Base-by-base conservation (phyloP, 2,329 filamentous ascomycete species). In the Aspergillus sergii region DNA sequence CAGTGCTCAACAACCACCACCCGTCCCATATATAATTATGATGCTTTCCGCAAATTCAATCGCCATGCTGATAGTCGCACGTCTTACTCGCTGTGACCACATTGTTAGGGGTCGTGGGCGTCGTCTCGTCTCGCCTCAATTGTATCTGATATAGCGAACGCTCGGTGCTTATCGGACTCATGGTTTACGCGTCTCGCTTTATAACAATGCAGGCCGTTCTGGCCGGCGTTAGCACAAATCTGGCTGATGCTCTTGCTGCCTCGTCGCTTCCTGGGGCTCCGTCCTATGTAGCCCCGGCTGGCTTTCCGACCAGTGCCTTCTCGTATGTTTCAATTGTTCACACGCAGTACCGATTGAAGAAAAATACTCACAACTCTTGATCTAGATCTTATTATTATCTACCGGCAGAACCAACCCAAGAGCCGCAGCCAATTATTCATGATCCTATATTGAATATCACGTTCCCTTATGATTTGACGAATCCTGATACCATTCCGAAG, bases 401-500 rank as follows among this genome's bases (percentile, higher is more conserved):
- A 60, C 76, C 78, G 23, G 79, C 82, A 4, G 69, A 73, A 28
- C 74, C 80, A 57, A 83, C 81, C n/a, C 74, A 78, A 64, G 77
- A 85, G 70, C 83, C 84, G n/a, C 84, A 86, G 66, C 84, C 84
- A 32, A 80, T 80, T 16, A 71, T 88, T 4, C 78, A 80, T 64
- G 85, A 88, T 72, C 83, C 84, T 0, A 75, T 87, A 32, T 71
- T 86, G 54, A 84, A 87, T 65, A 78, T 81, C 64, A 86, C 83
- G 2, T 88, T 80, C 61, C 84, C 84, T 1, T 74, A 80, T 36
- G 84, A 86, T 64, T 71, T 88, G 57, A 88, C 86, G 0, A 78
- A 85, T 68, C 85, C 85, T 1, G 75, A 81, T 34, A 82, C 78
- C 0, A 82, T 88, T 43, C 85, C 85, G 9, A 75, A 76, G 1